Conservation (phyloP, 805 yeast genomes). For the Cyberlindnera samutprakarnensis region DNA sequence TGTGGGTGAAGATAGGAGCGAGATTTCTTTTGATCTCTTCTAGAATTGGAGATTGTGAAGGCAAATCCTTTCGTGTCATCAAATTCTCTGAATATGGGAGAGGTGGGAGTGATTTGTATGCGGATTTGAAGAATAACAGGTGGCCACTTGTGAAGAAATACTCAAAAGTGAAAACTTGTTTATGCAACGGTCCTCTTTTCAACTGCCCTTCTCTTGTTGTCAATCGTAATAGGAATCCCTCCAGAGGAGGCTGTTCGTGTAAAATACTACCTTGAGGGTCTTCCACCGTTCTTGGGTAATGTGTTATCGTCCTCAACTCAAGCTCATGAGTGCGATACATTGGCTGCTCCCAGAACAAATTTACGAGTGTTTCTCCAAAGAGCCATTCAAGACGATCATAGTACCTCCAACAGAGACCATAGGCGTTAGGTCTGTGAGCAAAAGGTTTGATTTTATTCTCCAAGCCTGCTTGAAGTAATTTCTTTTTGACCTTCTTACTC, state of each 20-base stretch:
- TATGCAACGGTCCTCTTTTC: constrained; percentile 24
- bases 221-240: constrained; percentile 67
- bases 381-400: constrained; percentile 76
- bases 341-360: constrained; percentile 37
- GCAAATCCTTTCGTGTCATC: constrained; percentile 12
- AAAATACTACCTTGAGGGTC: constrained; percentile 16
- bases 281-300: constrained; percentile 28
- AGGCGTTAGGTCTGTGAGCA: constrained; percentile 23
- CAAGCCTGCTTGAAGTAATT: constrained; percentile 24
- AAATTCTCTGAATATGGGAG: constrained; percentile 29
- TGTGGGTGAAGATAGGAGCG: constrained; percentile 31
- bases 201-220: constrained; percentile 41
- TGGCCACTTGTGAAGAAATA: constrained; percentile 62
- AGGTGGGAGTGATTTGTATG: constrained; percentile 56
- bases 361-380: constrained; percentile 34
- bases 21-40: not conserved
- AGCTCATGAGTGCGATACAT: constrained; percentile 40
- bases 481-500: constrained; percentile 27
- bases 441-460: constrained; percentile 18
- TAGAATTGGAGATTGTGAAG: not conserved
- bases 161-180: constrained; percentile 42
- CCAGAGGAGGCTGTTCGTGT: constrained; percentile 66
- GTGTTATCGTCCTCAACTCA: constrained; percentile 48
- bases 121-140: constrained; percentile 49
- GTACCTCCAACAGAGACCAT: constrained; percentile 54